Conservation (phyloP, 345 rosid genomes). For the Citrus trifoliata region DNA sequence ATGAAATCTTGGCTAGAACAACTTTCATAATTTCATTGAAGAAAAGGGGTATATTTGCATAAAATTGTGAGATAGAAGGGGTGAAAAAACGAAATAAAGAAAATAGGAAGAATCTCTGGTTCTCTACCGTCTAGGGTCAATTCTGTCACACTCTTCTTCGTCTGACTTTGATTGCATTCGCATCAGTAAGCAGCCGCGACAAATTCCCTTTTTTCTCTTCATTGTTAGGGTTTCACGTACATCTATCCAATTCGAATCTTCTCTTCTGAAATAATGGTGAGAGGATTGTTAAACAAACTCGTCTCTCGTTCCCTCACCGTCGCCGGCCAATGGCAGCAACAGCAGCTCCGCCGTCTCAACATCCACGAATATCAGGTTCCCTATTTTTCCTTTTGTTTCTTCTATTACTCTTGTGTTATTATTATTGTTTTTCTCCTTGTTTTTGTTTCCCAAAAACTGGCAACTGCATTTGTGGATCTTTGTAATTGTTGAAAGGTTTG, state of each 20-base stretch:
- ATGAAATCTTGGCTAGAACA: neutral
- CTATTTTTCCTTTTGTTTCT: neutral
- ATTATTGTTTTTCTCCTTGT: neutral
- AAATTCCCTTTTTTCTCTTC: neutral
- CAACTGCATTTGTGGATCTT: neutral
- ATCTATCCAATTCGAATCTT: neutral
- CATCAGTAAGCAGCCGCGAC: neutral
- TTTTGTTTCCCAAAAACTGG: neutral
- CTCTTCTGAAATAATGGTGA: constrained; percentile 36
- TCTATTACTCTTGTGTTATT: neutral
- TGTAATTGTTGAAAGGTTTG: neutral
- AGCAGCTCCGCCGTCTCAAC: constrained; percentile 97
- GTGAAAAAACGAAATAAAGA: neutral
- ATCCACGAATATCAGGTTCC: constrained; percentile 94
- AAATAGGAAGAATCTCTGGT: neutral
- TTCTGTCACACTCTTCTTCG: neutral
- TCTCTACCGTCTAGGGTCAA: neutral
- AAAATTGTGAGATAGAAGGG: neutral
- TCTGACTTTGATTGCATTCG: neutral
- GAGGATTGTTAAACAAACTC: constrained; percentile 74
- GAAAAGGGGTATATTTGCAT: neutral
- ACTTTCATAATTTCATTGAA: no score
- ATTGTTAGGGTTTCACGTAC: constrained; percentile 10
- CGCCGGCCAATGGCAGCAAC: constrained; percentile 85
- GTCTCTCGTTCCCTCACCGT: constrained; percentile 72